Percentiles rank a stretch among this genome's conserved stretches.
Evolutionary conservation across 768 basidiomycete species (phyloP).

Genomic region (Auricularia sp.): DNA sequence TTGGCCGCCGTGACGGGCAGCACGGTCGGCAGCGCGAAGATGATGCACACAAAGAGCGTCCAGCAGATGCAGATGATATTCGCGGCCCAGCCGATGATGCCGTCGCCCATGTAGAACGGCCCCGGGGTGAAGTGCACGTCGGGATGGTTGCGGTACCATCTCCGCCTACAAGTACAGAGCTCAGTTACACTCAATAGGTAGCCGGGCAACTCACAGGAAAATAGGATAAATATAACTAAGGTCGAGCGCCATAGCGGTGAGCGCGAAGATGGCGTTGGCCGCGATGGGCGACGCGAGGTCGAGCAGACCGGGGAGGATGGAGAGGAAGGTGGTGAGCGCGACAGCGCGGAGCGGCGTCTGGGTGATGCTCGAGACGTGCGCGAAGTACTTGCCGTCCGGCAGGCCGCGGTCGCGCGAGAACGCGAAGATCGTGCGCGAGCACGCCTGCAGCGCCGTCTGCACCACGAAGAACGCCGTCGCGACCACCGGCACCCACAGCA

Average conservation of each 20-base stretch:
- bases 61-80: slow-evolving; percentile 59
- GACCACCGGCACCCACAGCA: slow-evolving; percentile 80
- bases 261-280: slow-evolving; percentile 71
- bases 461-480: slow-evolving; percentile 80
- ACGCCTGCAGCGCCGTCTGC: slow-evolving; percentile 35
- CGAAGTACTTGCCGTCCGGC: slow-evolving; percentile 72
- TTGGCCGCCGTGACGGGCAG: slow-evolving; percentile 58
- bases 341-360: slow-evolving; percentile 71
- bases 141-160: slow-evolving; percentile 59
- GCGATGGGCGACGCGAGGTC: slow-evolving; percentile 70
- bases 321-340: slow-evolving; percentile 57
- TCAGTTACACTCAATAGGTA: no score
- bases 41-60: slow-evolving; percentile 58
- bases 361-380: slow-evolving; percentile 49
- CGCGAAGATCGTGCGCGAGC: slow-evolving; percentile 59
- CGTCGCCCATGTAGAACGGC: slow-evolving; percentile 76
- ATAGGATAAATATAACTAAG: slow-evolving; percentile 78
- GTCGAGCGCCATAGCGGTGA: slow-evolving; percentile 66
- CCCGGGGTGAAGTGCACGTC: slow-evolving; percentile 80
- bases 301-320: slow-evolving; percentile 61
- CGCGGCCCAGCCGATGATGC: slow-evolving; percentile 46
- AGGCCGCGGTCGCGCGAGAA: slow-evolving; percentile 74
- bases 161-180: slow-evolving; percentile 27
- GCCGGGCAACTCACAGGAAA: slow-evolving; percentile 31
- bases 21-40: slow-evolving; percentile 63